Evolutionary conservation across 148 eudicot species (phyloP).

Genomic region (Cornus kousa): DNA sequence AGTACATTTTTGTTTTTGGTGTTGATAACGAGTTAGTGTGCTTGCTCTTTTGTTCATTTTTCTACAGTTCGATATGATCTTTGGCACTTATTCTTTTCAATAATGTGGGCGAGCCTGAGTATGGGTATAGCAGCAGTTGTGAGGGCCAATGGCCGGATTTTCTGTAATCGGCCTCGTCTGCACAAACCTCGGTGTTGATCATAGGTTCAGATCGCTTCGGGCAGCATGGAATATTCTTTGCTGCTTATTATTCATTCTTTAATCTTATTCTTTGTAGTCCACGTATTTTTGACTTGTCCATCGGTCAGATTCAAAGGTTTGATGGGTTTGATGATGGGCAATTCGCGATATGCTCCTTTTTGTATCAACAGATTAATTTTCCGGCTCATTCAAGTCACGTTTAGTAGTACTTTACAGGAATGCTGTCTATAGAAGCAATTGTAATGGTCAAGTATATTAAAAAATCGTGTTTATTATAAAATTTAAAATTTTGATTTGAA

Average conservation of each 20-base stretch:
- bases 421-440: background rate
- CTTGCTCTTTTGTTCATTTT: constrained; percentile 10
- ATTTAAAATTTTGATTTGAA: background rate
- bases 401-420: background rate
- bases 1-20: background rate
- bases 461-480: background rate
- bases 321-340: background rate
- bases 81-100: constrained; percentile 54
- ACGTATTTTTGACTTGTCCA: background rate
- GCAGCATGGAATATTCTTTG: background rate
- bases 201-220: background rate
- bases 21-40: background rate
- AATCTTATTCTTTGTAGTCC: background rate
- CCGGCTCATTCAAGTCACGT: background rate
- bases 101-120: constrained; percentile 73
- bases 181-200: constrained; percentile 54
- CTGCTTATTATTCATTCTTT: background rate
- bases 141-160: constrained; percentile 70
- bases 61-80: constrained; percentile 47
- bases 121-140: constrained; percentile 55
- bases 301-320: background rate
- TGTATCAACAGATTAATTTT: background rate
- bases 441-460: background rate
- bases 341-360: background rate
- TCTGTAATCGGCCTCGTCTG: constrained; percentile 88